phyloP scores from a whole-genome alignment of 1,284 basidiomycete genomes.

The Xerocomus nothofagi region DNA sequence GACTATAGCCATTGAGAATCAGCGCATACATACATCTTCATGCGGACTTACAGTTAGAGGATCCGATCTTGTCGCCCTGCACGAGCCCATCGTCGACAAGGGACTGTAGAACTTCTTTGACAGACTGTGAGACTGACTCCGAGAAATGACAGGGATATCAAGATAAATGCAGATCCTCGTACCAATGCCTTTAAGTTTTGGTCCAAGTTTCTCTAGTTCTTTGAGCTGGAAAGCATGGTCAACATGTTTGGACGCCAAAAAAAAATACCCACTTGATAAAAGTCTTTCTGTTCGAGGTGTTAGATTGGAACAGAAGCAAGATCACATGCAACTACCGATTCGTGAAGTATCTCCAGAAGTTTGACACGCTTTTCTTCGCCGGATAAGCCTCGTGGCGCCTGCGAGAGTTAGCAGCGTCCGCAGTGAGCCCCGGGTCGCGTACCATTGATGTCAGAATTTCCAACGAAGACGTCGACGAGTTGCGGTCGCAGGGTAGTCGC shows the following conservation, averaged over 20 bases:
- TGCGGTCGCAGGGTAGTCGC: neutral
- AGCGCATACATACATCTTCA: constrained; percentile 33
- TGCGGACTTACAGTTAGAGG: constrained; percentile 76
- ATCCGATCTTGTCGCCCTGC: constrained; percentile 85
- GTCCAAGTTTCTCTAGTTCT: constrained; percentile 82
- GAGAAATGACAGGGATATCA: neutral
- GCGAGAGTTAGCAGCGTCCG: constrained; percentile 6
- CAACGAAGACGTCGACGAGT: neutral
- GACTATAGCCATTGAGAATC: constrained; percentile 49
- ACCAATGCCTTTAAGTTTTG: constrained; percentile 89
- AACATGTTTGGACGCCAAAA: neutral
- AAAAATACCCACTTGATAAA: constrained; percentile 58
- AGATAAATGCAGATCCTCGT: constrained; percentile 13
- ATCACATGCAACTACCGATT: constrained; percentile 57
- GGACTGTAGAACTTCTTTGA: constrained; percentile 85
- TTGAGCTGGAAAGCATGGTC: constrained; percentile 58
- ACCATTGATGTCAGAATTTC: constrained; percentile 21
- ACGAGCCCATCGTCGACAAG: constrained; percentile 84
- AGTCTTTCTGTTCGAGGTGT: constrained; percentile 66
- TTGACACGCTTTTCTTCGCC: constrained; percentile 79
- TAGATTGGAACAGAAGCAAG: neutral
- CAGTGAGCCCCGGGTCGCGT: constrained; percentile 6
- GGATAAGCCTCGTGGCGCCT: constrained; percentile 79
- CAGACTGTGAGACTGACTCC: constrained; percentile 72
- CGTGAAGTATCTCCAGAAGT: constrained; percentile 86